Evolutionary conservation across 805 yeast species (phyloP).

Genomic region (Nakazawaea anatomiae): DNA sequence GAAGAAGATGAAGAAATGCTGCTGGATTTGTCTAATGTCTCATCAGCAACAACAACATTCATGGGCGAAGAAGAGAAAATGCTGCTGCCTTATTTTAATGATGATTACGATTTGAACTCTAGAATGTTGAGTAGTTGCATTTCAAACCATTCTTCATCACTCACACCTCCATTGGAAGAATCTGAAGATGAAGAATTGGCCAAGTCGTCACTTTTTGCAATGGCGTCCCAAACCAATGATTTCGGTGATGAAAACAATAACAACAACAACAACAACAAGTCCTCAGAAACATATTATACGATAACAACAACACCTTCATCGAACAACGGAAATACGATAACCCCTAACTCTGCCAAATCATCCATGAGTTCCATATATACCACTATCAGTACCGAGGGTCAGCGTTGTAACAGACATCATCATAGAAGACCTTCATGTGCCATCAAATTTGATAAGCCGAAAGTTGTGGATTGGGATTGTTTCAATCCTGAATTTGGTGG

Average conservation of each 20-base stretch:
- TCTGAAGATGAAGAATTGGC: background rate
- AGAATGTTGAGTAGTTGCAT: slow-evolving; percentile 7
- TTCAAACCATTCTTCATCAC: background rate
- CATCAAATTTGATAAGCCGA: slow-evolving; percentile 36
- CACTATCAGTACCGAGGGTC: slow-evolving; percentile 1
- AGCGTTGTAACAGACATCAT: slow-evolving; percentile 25
- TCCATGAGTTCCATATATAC: slow-evolving; percentile 1
- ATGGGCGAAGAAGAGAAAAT: background rate
- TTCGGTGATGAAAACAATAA: background rate
- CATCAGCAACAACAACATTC: no score
- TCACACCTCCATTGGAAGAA: slow-evolving; percentile 2
- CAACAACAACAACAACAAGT: background rate
- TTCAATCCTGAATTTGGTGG: background rate
- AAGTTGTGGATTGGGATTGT: slow-evolving; percentile 18
- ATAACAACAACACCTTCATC: background rate
- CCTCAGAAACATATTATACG: background rate
- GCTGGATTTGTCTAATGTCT: no score
- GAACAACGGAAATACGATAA: no score
- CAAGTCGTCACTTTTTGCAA: no score
- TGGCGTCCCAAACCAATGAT: no score
- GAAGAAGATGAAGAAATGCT: slow-evolving; percentile 22
- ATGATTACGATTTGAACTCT: background rate
- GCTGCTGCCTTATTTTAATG: background rate
- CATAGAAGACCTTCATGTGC: slow-evolving; percentile 42
- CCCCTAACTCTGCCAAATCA: background rate